A percentile compares a stretch with the other conserved stretches of the same genome.
These are phyloP conservation scores for Usnea hakonensis DNA, from an alignment of 495 filamentous ascomycete genomes.

Conservation along the genomic window DNA sequence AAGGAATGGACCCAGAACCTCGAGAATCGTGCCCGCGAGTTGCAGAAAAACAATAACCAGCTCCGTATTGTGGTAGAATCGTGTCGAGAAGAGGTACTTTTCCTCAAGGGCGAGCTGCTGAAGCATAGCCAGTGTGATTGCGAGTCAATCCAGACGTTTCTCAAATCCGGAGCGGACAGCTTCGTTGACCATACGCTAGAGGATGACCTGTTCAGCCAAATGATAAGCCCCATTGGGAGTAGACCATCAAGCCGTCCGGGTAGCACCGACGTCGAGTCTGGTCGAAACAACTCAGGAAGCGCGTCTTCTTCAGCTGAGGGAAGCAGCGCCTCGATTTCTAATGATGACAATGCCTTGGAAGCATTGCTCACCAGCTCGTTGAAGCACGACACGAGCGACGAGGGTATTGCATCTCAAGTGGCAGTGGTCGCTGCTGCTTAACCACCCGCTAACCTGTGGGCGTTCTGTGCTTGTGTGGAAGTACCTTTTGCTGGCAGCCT, in stretches of 20 bases:
- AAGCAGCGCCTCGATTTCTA: not conserved
- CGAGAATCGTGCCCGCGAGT: conserved; percentile 37
- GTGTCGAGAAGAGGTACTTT: conserved; percentile 41
- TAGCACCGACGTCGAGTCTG: not conserved
- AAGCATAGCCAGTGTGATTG: conserved; percentile 49
- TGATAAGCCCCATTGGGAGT: conserved; percentile 12
- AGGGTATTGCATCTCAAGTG: conserved; percentile 12
- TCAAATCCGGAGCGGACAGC: conserved; percentile 1
- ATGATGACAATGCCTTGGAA: conserved; percentile 17
- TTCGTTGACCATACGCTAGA: conserved; percentile 2
- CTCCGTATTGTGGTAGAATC: conserved; percentile 28
- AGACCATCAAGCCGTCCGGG: conserved; percentile 11
- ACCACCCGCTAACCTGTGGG: not conserved
- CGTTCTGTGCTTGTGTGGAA: not conserved
- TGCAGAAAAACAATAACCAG: conserved; percentile 25
- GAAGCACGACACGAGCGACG: conserved; percentile 19
- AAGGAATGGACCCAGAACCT: conserved; percentile 62
- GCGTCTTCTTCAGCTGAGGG: not conserved
- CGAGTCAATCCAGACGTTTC: conserved; percentile 14
- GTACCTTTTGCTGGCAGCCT: conserved; percentile 3
- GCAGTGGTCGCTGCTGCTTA: not conserved
- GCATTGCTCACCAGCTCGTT: conserved; percentile 17
- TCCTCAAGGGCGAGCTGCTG: conserved; percentile 51
- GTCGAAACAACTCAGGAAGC: not conserved
- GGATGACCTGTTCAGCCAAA: conserved; percentile 1